These are phyloP conservation scores for Sphaceloma murrayae DNA, from an alignment of 2,329 filamentous ascomycete genomes.

Conservation along the genomic window DNA sequence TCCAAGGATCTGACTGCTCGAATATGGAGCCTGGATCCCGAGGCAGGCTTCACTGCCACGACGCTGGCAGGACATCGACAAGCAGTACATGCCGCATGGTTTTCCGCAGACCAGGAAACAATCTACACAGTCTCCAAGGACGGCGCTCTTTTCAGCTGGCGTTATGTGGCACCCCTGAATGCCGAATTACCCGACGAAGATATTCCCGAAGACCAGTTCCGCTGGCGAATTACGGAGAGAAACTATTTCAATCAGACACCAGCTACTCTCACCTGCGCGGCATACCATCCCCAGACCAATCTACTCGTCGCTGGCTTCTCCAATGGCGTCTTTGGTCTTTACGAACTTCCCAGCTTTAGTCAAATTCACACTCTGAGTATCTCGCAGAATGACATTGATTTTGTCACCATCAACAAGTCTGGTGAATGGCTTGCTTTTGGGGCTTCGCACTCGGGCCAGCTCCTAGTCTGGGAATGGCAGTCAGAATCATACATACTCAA, in stretches of 20 bases:
- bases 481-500: slow-evolving; percentile 98
- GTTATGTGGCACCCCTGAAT: slow-evolving; percentile 58
- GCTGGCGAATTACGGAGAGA: slow-evolving; percentile 83
- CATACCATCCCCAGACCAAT: slow-evolving; percentile 76
- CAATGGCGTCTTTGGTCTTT: slow-evolving; percentile 84
- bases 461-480: slow-evolving; percentile 99
- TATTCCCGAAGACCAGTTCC: slow-evolving; percentile 54
- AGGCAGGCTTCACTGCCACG: slow-evolving; percentile 82
- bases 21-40: slow-evolving; percentile 86
- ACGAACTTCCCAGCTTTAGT: slow-evolving; percentile 93
- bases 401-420: slow-evolving; percentile 83
- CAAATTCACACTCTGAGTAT: slow-evolving; percentile 90
- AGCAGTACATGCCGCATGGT: slow-evolving; percentile 88
- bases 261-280: slow-evolving; percentile 78
- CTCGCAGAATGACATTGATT: slow-evolving; percentile 93
- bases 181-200: slow-evolving; percentile 46
- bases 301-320: slow-evolving; percentile 96
- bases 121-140: slow-evolving; percentile 97
- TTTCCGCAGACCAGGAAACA: slow-evolving; percentile 84
- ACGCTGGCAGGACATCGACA: slow-evolving; percentile 86
- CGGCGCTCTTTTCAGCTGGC: slow-evolving; percentile 92
- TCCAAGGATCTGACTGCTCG: slow-evolving; percentile 86
- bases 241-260: slow-evolving; percentile 92
- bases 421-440: slow-evolving; percentile 98
- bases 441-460: slow-evolving; percentile 84